Base-by-base conservation (phyloP, 805 yeast species). In the Candida jianshihensis region DNA sequence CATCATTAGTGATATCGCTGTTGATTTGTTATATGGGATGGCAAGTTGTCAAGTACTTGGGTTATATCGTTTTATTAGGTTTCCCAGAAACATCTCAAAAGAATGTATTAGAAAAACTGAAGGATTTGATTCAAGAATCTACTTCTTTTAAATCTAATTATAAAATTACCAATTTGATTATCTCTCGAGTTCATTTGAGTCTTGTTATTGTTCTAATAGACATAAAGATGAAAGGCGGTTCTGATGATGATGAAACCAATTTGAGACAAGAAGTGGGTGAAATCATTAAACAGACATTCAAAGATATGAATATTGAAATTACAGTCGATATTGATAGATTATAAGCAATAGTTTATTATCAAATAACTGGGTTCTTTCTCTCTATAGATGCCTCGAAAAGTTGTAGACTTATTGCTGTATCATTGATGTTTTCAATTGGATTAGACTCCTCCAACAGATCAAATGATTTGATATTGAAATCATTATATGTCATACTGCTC, bases 231-330 rank as follows among this genome's bases (percentile, higher is more conserved):
- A 57, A 61, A 32, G 89, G 89, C n/a, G 83, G 80, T 1, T 73
- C 82, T 4, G 75, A 74, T 42, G 85, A 81, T 37, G 88, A 81
- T 31, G 90, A 82, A 53, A 56, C 75, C 1, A 59, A 65, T 22
- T 49, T 83, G 24, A 54, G 82, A 30, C 68, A 66, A 40, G 77
- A 77, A 39, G 58, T 71, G 3, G 56, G 60, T 29, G 60, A 70
- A 7, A 59, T 77, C 4, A 52, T 59, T 29, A 58, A 55, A 13
- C 51, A 61, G 13, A 43, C 71, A 38, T 43, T 43, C 13, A 27
- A 39, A 52, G 19, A 54, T 38, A 40, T 40, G 4, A 32, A 34
- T 3, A 59, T 64, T 41, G 73, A 69, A 37, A 65, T 65, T 15
- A 69, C 75, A 0, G 53, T 69, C 7, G 75, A 68, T 35, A 61